Base-by-base conservation (phyloP, 495 filamentous ascomycete species). In the Hypoxylon subgilvum region DNA sequence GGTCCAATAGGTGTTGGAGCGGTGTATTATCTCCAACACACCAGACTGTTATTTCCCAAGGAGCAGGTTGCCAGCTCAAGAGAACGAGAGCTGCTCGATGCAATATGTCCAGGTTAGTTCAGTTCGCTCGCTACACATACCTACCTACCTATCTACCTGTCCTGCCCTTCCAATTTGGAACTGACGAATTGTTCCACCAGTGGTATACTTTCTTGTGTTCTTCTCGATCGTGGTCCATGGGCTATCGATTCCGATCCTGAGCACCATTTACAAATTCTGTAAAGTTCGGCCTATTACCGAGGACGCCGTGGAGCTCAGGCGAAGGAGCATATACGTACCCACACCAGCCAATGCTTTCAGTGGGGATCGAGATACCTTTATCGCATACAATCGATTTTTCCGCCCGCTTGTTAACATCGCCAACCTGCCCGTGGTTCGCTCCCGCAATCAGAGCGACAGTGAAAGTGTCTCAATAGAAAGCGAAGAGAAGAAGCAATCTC, bases 1-100 rank as follows among this genome's bases (percentile, higher is more conserved):
- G 91, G 91, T 1, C 92, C 91, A 3, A 94, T 96, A 53, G 92
- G 92, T 14, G 89, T 93, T 17, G 87, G 86, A 23, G 89, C 91
- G 1, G 79, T 95, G 27, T 95, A 94, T 73, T 96, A 96, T 69
- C 81, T 94, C 9, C 79, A 84, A 61, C 82, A 84, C 63, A 76
- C 83, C 0, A 77, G 78, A 19, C 68, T 81, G 46, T 69, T 86
- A 17, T 82, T 84, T 48, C 80, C 80, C 3, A 69, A 76, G 27
- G 75, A 74, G 4, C 75, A 77, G 6, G 42, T 75, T 19, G 81
- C 78, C n/a, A 82, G 83, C 59, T 55, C 45, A 1, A 80, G 83
- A 59, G 79, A 83, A 38, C 81, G 79, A n/a, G 67, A 70, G 42
- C 51, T 85, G 25, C 74, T 80, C 3, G 69, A 74, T 23, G 74